Conservation (phyloP, 1,284 basidiomycete genomes). For the Rhodotorula sp. region DNA sequence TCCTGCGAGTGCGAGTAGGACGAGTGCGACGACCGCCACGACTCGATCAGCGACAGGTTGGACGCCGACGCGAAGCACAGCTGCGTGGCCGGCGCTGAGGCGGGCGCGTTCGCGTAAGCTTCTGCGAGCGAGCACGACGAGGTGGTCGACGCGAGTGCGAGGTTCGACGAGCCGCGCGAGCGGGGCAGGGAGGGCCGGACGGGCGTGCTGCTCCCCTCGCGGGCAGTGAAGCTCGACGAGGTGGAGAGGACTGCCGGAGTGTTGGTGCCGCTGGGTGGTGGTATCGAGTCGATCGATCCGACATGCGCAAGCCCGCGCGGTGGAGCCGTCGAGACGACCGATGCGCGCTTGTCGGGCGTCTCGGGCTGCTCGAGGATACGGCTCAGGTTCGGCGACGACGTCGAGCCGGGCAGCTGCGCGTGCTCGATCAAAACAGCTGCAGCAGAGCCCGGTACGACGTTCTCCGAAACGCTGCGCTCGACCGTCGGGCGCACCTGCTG, state of each 20-base stretch:
- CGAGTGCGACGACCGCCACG: slow-evolving; percentile 13
- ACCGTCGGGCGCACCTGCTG: background rate
- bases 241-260: slow-evolving; percentile 7
- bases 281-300: slow-evolving; percentile 1
- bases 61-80: background rate
- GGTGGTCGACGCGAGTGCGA: background rate
- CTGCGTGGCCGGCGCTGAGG: background rate
- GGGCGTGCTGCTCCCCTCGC: background rate
- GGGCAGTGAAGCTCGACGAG: slow-evolving; percentile 13
- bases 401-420: background rate
- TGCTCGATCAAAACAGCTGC: background rate
- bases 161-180: slow-evolving; percentile 3
- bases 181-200: background rate
- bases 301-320: background rate
- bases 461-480: slow-evolving; percentile 1
- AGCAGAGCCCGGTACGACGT: no score
- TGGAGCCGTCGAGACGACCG: background rate
- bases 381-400: slow-evolving; percentile 13
- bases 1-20: slow-evolving; percentile 11
- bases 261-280: background rate
- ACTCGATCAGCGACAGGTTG: background rate
- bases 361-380: slow-evolving; percentile 12
- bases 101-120: background rate
- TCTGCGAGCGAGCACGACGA: background rate
- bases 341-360: slow-evolving; percentile 1